Evolutionary conservation across 1,139 yeast species (phyloP).

Genomic region (Scheffersomyces insectosa): DNA sequence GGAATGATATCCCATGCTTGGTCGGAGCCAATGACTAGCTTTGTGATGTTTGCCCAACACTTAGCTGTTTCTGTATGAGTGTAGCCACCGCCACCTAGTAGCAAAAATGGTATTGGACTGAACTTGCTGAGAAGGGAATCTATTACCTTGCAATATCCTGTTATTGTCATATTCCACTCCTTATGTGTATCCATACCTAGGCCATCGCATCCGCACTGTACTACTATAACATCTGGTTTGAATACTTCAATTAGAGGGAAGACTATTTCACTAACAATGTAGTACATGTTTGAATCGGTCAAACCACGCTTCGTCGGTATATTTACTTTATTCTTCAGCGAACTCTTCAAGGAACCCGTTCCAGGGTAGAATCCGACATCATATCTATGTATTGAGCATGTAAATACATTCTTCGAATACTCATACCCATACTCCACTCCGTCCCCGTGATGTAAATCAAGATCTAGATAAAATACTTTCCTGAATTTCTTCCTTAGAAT

Average conservation of each 20-base stretch:
- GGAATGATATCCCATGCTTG: slow-evolving; percentile 46
- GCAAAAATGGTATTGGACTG: slow-evolving; percentile 34
- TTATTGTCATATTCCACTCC: slow-evolving; percentile 69
- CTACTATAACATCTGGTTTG: slow-evolving; percentile 54
- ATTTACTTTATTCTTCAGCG: slow-evolving; percentile 43
- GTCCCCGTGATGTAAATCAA: slow-evolving; percentile 80
- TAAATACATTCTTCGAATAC: slow-evolving; percentile 55
- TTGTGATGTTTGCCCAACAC: slow-evolving; percentile 63
- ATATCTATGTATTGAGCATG: slow-evolving; percentile 63
- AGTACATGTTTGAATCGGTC: slow-evolving; percentile 41
- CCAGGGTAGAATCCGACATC: slow-evolving; percentile 77
- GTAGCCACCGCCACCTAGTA: slow-evolving; percentile 83
- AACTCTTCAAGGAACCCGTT: slow-evolving; percentile 47
- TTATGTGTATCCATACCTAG: slow-evolving; percentile 52
- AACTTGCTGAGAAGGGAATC: slow-evolving; percentile 26
- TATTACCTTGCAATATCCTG: slow-evolving; percentile 47
- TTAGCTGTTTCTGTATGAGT: slow-evolving; percentile 63
- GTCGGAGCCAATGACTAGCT: slow-evolving; percentile 22
- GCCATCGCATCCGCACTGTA: slow-evolving; percentile 78
- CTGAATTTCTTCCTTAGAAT: slow-evolving; percentile 45
- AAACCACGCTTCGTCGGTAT: slow-evolving; percentile 62
- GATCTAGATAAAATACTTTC: slow-evolving; percentile 63
- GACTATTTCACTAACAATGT: slow-evolving; percentile 43
- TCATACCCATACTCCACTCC: slow-evolving; percentile 72
- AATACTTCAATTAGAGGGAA: slow-evolving; percentile 40